Base-by-base conservation (phyloP, 1,139 yeast species). In the Saccharomyces uvarum region DNA sequence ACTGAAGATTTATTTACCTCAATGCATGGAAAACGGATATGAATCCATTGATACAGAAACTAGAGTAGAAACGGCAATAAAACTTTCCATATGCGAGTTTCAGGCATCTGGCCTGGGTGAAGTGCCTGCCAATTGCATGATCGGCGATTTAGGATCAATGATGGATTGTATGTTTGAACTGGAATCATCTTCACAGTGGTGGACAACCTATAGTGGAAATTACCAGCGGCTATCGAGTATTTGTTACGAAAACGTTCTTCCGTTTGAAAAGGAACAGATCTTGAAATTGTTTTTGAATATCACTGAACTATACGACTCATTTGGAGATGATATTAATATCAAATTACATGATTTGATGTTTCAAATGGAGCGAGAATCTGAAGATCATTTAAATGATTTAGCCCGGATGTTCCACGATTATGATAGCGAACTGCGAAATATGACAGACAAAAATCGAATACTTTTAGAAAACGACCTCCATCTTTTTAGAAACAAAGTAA, bases 131-230 rank as follows among this genome's bases (percentile, higher is more conserved):
- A 51, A 50, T 19, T 64, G 69, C 51, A 33, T 47, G 14, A 54
- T 55, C 2, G 46, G 49, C 2, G 53, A 59, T 9, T 44, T 67
- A 0, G 63, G 56, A 5, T 50, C 57, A n/a, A 55, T 59, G 49
- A 59, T 60, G 50, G 61, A 58, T 3, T 82, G 86, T 59, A 70
- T 81, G 44, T 50, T 59, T 1, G 66, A 71, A 0, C 59, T 81
- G 50, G 80, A 80, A 57, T 63, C 61, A 28, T 70, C 75, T 1
- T 75, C 82, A 0, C 83, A 80, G 61, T 77, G 77, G 71, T 82
- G 86, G 86, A 81, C 85, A 0, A 78, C 82, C 0, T 82, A 77
- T 59, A 80, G 81, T 59, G 86, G 86, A 0, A 77, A 81, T 59
- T 81, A 79, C 59, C 72, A 82, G 51, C 76, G 76, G 26, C 66